A percentile compares a stretch with the other conserved stretches of the same genome.
These are phyloP conservation scores for Stylonectria norvegica DNA, from an alignment of 2,329 filamentous ascomycete genomes.

Conservation along the genomic window DNA sequence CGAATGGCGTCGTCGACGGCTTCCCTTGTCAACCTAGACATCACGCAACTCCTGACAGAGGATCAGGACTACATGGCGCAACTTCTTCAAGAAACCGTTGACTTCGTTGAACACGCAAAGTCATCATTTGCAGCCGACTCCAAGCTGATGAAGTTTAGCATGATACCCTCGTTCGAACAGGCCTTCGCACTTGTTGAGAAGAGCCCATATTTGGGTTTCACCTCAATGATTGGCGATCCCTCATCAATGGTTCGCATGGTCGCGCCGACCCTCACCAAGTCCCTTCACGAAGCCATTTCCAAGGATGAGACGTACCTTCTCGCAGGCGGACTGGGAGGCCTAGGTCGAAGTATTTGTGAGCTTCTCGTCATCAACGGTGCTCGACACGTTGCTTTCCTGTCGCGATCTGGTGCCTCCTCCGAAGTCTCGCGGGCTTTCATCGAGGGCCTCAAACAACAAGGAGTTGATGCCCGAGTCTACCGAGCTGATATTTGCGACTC, in stretches of 20 bases:
- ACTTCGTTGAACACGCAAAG: conserved; percentile 4
- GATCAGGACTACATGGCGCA: conserved; percentile 32
- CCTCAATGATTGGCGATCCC: conserved; percentile 14
- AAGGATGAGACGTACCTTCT: conserved; percentile 49
- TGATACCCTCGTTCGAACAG: conserved; percentile 21
- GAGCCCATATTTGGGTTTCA: conserved; percentile 25
- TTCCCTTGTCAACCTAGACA: conserved; percentile 34
- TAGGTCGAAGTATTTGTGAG: conserved; percentile 52
- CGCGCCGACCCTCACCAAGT: conserved; percentile 17
- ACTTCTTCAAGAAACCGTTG: conserved; percentile 22
- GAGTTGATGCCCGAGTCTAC: conserved; percentile 34
- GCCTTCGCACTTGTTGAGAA: conserved; percentile 28
- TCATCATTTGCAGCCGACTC: conserved; percentile 2
- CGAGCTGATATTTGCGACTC: conserved; percentile 43
- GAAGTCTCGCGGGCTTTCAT: conserved; percentile 31
- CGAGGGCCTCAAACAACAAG: conserved; percentile 28
- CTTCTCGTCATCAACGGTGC: conserved; percentile 51
- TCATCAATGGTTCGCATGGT: conserved; percentile 21
- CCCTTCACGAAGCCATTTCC: conserved; percentile 32
- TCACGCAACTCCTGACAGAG: conserved; percentile 30
- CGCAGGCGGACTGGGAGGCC: conserved; percentile 54
- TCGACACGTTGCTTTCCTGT: conserved; percentile 50
- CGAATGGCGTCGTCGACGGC: conserved; percentile 14
- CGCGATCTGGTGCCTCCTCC: conserved; percentile 42
- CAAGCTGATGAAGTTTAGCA: conserved; percentile 6